A percentile compares a stretch with the other conserved stretches of the same genome.
Conservation (phyloP, 257 asterid genomes). For the Hygrophila difformis region DNA sequence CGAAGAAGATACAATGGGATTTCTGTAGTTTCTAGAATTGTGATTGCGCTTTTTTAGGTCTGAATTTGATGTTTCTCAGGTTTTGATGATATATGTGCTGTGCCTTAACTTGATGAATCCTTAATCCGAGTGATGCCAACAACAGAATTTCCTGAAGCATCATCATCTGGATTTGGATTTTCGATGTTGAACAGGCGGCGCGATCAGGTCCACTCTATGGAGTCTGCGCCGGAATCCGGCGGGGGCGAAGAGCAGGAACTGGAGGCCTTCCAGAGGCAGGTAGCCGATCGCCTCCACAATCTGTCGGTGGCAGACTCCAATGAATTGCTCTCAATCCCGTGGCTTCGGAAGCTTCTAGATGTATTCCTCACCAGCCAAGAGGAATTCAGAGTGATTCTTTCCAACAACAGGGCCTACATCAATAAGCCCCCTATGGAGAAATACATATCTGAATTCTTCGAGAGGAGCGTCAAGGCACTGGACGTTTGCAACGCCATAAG, state of each 20-base stretch:
- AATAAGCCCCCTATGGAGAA: conserved; percentile 61
- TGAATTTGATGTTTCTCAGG: too few relatives aligned
- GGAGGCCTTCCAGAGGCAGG: conserved; percentile 60
- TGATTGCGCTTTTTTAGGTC: too few relatives aligned
- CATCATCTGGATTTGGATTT: conserved; percentile 53
- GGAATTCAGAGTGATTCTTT: conserved; percentile 52
- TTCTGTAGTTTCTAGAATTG: too few relatives aligned
- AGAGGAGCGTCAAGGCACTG: conserved; percentile 74
- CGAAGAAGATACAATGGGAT: too few relatives aligned
- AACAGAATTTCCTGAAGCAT: conserved; percentile 58
- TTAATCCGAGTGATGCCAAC: conserved; percentile 62
- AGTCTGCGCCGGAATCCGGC: conserved; percentile 34
- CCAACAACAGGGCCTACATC: conserved; percentile 29
- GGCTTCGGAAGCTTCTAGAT: conserved; percentile 78
- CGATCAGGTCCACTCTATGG: conserved; percentile 81
- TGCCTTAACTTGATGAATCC: too few relatives aligned
- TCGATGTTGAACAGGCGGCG: conserved; percentile 53
- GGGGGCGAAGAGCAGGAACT: conserved; percentile 41
- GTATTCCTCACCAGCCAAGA: conserved; percentile 64
- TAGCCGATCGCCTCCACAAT: conserved; percentile 46
- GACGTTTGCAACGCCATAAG: conserved; percentile 89
- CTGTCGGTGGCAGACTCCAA: conserved; percentile 28
- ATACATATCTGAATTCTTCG: conserved; percentile 53
- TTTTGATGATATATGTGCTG: too few relatives aligned
- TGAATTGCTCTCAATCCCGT: conserved; percentile 54